These are phyloP conservation scores for Tetracladium maxilliforme DNA, from an alignment of 2,329 filamentous ascomycete genomes.

Conservation along the genomic window DNA sequence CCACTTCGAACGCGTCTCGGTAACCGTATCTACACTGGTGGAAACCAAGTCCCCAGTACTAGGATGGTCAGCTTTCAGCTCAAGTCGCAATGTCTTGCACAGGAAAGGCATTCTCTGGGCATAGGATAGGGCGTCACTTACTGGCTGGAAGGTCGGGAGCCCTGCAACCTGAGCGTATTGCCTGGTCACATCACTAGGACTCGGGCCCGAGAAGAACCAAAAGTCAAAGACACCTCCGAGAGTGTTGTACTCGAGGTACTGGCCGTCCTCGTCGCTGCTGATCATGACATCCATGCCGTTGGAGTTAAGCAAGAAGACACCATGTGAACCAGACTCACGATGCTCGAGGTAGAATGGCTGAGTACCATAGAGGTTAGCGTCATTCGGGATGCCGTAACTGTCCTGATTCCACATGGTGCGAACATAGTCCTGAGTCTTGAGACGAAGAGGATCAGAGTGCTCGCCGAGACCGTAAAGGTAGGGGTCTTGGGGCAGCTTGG, in stretches of 20 bases:
- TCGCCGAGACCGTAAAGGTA: conserved; percentile 70
- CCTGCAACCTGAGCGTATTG: conserved; percentile 57
- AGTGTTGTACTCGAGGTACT: conserved; percentile 37
- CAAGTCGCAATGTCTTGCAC: too few relatives aligned
- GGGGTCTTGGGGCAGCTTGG: conserved; percentile 50
- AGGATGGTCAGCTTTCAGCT: too few relatives aligned
- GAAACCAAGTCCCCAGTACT: conserved; percentile 69
- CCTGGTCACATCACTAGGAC: conserved; percentile 50
- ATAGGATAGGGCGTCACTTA: neutral
- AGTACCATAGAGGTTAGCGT: conserved; percentile 55
- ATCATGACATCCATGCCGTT: conserved; percentile 64
- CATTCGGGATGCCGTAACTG: conserved; percentile 42
- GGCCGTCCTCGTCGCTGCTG: too few relatives aligned
- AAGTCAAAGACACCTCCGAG: conserved; percentile 67
- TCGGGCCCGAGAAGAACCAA: conserved; percentile 65
- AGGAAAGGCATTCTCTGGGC: too few relatives aligned
- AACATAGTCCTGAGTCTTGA: conserved; percentile 55
- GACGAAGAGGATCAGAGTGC: conserved; percentile 54
- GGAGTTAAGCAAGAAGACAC: conserved; percentile 62
- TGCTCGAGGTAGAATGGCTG: conserved; percentile 68
- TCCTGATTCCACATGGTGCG: conserved; percentile 59
- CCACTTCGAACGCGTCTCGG: conserved; percentile 51
- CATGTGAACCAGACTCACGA: conserved; percentile 56
- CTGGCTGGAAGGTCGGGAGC: conserved; percentile 55
- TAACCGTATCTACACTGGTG: conserved; percentile 82